Evolutionary conservation across 2,329 filamentous ascomycete species (phyloP), one percentile per base, ranked within the genome.

Genomic region (Phaeophleospora eucalypticola): DNA sequence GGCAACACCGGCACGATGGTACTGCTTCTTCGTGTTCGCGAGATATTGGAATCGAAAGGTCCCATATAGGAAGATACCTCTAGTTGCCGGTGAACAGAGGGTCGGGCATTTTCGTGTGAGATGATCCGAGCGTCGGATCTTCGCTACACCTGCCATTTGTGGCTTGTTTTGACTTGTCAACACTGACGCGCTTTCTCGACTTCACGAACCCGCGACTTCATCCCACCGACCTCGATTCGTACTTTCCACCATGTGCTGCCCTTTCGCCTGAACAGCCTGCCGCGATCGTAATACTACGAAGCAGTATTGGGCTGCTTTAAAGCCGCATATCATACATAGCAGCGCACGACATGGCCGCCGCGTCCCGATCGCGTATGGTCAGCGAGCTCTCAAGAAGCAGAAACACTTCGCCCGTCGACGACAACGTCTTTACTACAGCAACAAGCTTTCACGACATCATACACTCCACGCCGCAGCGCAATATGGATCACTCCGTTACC

Each of bases 391-490:
- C 24, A 6, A 29, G 12, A 7, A 29, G 24, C 12, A 29, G 6
- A 29, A 12, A 29, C 24, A 29, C 6, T 12, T 29, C 24, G 24
- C 24, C 24, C 12, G 24, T 12, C 24, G 24, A 49, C 46, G 43
- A 52, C 43, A 36, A 46, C 19, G 17, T 49, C 35, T 56, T 51
- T 40, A 43, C 51, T 18, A 56, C 55, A 21, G 54, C 52, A 16
- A 56, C 53, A 29, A 56, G 55, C 45, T 54, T 56, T 39, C 39
- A 50, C 33, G 45, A 52, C 45, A 36, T 52, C 19, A 39, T 58
- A 15, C 55, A 58, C 36, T 56, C 53, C 14, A 58, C 55, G 8
- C 55, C 55, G 36, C 54, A 57, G 40, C 46, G 21, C 9, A 10
- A 18, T n/a, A 15, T 45, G n/a, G 35, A 45, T 14, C 15, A 29